Evolutionary conservation across 371 early-diverging fungal species (phyloP).

Genomic region (Dichotomocladium elegans): DNA sequence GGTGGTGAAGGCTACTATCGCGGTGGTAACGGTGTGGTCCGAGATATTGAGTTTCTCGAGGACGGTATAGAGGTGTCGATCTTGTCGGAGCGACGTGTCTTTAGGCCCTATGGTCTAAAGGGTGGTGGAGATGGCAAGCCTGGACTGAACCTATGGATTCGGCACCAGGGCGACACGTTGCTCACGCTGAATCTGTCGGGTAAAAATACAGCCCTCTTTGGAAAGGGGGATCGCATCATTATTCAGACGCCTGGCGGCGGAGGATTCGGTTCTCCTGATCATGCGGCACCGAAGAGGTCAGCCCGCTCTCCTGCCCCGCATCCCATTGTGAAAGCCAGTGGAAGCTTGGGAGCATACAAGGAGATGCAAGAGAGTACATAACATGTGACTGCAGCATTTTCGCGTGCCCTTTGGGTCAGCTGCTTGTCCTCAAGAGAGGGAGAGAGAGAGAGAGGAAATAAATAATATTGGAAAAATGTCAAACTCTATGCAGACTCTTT

Average conservation of each 20-base stretch:
- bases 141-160: slow-evolving; percentile 81
- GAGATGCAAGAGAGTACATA: slow-evolving; percentile 26
- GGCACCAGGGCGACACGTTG: slow-evolving; percentile 37
- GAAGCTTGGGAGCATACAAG: slow-evolving; percentile 20
- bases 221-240: slow-evolving; percentile 73
- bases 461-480: neutral
- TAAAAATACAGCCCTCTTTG: slow-evolving; percentile 79
- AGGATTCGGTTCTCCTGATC: slow-evolving; percentile 49
- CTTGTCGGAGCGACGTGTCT: slow-evolving; percentile 90
- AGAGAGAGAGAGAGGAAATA: neutral
- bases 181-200: slow-evolving; percentile 74
- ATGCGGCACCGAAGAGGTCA: neutral
- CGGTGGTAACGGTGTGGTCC: slow-evolving; percentile 89
- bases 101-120: slow-evolving; percentile 81
- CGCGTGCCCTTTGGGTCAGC: neutral
- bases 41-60: slow-evolving; percentile 81
- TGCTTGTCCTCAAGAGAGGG: too few species aligned
- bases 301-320: neutral
- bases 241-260: slow-evolving; percentile 95
- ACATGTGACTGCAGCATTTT: neutral
- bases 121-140: slow-evolving; percentile 78
- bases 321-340: slow-evolving; percentile 16
- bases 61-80: slow-evolving; percentile 80
- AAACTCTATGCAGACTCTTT: neutral
- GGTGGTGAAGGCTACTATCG: slow-evolving; percentile 79